These are phyloP conservation scores for Hydrangea macrophylla DNA, from an alignment of 148 eudicot species.

Conservation along the genomic window DNA sequence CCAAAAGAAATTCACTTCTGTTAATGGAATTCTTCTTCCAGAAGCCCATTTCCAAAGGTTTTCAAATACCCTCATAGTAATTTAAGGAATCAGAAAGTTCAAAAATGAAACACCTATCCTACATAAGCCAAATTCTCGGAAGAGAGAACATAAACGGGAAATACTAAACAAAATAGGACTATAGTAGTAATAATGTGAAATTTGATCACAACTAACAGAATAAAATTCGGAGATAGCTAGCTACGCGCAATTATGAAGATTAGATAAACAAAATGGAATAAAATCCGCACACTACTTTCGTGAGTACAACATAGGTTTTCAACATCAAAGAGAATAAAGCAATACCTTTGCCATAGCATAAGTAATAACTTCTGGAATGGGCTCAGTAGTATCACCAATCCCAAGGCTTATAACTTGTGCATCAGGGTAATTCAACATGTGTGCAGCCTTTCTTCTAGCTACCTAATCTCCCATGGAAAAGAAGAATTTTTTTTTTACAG, in stretches of 20 bases:
- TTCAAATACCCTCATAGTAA: too few species aligned
- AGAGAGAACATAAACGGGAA: neutral
- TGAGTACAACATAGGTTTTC: neutral
- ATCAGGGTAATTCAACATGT: constrained; percentile 76
- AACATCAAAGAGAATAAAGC: neutral
- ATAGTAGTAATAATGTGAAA: neutral
- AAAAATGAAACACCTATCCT: neutral
- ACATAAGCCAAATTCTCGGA: neutral
- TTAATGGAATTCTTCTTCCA: too few species aligned
- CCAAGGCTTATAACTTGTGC: constrained; percentile 92
- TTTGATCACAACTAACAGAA: neutral
- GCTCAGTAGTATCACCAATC: constrained; percentile 91
- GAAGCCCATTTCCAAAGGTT: too few species aligned
- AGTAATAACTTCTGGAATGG: constrained; percentile 86
- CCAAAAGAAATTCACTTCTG: too few species aligned
- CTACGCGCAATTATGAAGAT: too few species aligned
- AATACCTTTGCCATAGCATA: constrained; percentile 92
- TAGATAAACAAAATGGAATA: neutral
- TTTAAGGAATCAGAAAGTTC: too few species aligned
- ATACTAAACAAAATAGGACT: neutral
- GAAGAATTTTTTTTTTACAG: too few species aligned
- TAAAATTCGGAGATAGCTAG: too few species aligned
- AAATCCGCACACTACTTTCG: too few species aligned
- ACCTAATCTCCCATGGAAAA: constrained; percentile 37
- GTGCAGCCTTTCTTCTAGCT: constrained; percentile 74